Base-by-base conservation (phyloP, 495 filamentous ascomycete genomes). In the Acidiella bohemica region DNA sequence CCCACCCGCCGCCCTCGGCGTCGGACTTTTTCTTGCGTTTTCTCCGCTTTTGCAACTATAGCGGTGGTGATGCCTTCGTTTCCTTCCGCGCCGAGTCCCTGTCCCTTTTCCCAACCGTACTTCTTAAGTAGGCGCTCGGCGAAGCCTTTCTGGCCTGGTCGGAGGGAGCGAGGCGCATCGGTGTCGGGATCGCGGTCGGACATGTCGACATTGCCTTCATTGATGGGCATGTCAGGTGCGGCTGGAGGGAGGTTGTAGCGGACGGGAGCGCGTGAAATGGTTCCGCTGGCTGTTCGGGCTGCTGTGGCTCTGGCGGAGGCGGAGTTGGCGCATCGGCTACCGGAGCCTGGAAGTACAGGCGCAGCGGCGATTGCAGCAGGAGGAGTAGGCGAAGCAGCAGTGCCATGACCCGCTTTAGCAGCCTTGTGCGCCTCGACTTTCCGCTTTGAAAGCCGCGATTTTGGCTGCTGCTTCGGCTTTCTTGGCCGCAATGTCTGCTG, bases 61-160 rank as follows among this genome's bases (percentile, higher is more conserved):
- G 87, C 81, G 12, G 82, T 78, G 23, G 80, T 69, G 47, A 96
- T 94, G 33, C 90, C 90, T 22, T 75, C 72, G 24, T 39, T 39
- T 9, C 71, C 72, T 34, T 73, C 70, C 1, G 83, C 84, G 44
- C 90, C 90, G 10, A 97, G 71, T 2, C 90, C 90, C 31, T 76
- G 70, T 16, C 92, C 92, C 47, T 83, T 78, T 9, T 72, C 80
- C 84, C 87, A 94, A 36, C 92, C 92, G 57, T 90, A 85, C 51
- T 94, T 95, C 21, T 76, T 70, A 70, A 97, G 80, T 22, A 93
- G 69, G 18, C 85, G 78, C 41, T 82, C 68, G 2, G 86, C 90
- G 53, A 93, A 94, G 42, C 76, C 79, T 50, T 78, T 70, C 59
- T 94, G 81, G 9, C 84, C 82, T 0, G 87, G 83, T 9, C 78